Conservation (phyloP, 2,329 filamentous ascomycete species). For the Taxawa tesnikishii region DNA sequence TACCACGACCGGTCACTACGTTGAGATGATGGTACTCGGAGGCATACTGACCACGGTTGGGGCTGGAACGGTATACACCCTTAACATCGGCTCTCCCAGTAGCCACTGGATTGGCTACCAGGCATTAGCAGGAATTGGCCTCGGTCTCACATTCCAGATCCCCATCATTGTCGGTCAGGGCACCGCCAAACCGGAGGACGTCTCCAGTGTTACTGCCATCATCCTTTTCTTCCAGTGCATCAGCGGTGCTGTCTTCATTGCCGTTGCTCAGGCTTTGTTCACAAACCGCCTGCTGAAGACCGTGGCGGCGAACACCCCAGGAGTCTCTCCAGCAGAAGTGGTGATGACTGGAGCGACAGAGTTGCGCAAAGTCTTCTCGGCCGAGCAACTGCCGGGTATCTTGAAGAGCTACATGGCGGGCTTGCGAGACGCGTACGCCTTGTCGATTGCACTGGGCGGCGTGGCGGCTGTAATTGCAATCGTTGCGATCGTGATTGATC, state of each 20-base stretch:
- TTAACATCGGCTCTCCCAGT: slow-evolving; percentile 22
- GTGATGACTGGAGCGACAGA: slow-evolving; percentile 32
- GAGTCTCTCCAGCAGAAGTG: slow-evolving; percentile 20
- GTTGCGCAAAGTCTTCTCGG: slow-evolving; percentile 22
- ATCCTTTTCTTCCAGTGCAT: slow-evolving; percentile 24
- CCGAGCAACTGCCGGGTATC: slow-evolving; percentile 16
- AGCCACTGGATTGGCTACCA: slow-evolving; percentile 37
- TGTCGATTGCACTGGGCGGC: slow-evolving; percentile 11
- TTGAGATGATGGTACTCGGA: not conserved
- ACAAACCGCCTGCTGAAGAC: slow-evolving; percentile 24
- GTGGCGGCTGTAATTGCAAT: slow-evolving; percentile 3
- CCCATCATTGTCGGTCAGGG: slow-evolving; percentile 28
- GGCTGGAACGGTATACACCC: slow-evolving; percentile 29
- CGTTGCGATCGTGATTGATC: slow-evolving; percentile 3
- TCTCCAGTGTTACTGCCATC: slow-evolving; percentile 23
- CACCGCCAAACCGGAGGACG: slow-evolving; percentile 21
- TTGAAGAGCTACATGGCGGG: slow-evolving; percentile 22
- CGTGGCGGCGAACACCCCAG: slow-evolving; percentile 21
- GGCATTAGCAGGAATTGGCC: slow-evolving; percentile 29
- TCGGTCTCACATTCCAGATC: slow-evolving; percentile 29
- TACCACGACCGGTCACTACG: not conserved
- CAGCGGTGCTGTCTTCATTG: slow-evolving; percentile 30
- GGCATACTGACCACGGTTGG: not conserved
- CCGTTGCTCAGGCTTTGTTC: slow-evolving; percentile 30
- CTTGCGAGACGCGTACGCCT: slow-evolving; percentile 12